Evolutionary conservation across 73 alveolate species (phyloP).

Genomic region (Paramecium pentaurelia): DNA sequence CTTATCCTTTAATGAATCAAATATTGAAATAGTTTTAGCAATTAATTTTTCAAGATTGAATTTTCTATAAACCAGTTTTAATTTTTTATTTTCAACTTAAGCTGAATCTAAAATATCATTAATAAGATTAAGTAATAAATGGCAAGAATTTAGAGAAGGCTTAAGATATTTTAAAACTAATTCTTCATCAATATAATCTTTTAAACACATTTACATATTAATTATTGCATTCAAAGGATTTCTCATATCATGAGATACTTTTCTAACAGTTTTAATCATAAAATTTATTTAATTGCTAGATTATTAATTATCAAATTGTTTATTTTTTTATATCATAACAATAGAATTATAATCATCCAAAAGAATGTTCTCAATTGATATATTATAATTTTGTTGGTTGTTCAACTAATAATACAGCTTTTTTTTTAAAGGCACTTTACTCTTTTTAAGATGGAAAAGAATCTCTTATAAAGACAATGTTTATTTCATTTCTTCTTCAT

Average conservation of each 20-base stretch:
- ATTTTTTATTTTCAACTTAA: slow-evolving; percentile 28
- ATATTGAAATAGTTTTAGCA: neutral
- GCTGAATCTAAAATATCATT: slow-evolving; percentile 63
- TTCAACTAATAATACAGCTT: neutral
- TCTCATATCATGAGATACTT: slow-evolving; percentile 57
- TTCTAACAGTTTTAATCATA: slow-evolving; percentile 22
- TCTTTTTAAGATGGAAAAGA: neutral
- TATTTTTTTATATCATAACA: neutral
- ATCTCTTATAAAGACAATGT: neutral
- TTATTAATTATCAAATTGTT: neutral
- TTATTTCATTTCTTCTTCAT: neutral
- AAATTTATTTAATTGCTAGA: neutral
- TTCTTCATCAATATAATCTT: neutral
- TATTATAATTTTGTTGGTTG: neutral
- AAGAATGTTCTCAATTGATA: neutral
- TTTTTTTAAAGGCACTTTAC: neutral
- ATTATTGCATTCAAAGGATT: slow-evolving; percentile 55
- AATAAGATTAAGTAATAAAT: slow-evolving; percentile 43
- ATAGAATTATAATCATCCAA: neutral
- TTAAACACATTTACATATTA: slow-evolving; percentile 30
- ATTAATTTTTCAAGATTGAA: slow-evolving; percentile 51
- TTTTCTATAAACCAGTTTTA: neutral
- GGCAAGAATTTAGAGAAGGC: slow-evolving; percentile 55
- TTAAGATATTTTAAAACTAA: neutral
- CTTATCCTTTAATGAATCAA: neutral